These are phyloP conservation scores for Colletotrichum coccodes DNA, from an alignment of 2,329 filamentous ascomycete species.

Conservation along the genomic window DNA sequence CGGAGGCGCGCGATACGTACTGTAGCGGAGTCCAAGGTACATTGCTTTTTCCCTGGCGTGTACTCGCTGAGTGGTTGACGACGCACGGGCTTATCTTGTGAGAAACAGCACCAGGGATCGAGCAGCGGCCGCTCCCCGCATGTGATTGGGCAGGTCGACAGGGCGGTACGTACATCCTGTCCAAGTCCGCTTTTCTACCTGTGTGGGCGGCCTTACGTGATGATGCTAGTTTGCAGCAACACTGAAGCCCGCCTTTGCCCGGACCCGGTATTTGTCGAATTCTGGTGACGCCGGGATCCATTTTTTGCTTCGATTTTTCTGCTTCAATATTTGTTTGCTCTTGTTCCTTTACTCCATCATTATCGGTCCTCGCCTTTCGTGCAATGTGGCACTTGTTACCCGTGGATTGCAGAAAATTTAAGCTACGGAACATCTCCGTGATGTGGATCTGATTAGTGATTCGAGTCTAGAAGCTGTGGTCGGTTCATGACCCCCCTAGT, in stretches of 20 bases:
- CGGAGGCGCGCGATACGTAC: neutral
- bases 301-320: conserved; percentile 14
- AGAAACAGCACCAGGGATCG: neutral
- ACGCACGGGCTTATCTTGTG: neutral
- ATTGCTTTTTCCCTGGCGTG: too few relatives aligned
- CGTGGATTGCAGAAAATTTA: neutral
- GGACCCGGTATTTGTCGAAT: neutral
- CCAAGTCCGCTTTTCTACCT: neutral
- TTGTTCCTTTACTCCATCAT: neutral
- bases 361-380: neutral
- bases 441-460: conserved; percentile 16
- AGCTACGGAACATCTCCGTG: conserved; percentile 30
- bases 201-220: conserved; percentile 25
- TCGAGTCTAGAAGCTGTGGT: conserved; percentile 15
- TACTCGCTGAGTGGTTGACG: neutral
- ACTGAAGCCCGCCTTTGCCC: neutral
- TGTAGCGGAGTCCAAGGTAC: neutral
- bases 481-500: neutral
- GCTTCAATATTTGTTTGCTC: neutral
- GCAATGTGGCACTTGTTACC: neutral
- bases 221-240: conserved; percentile 21
- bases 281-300: conserved; percentile 19
- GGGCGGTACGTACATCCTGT: neutral
- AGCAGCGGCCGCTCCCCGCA: neutral
- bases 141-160: neutral